Evolutionary conservation across 2,329 filamentous ascomycete species (phyloP).

Genomic region (Apiospora saccharicola): DNA sequence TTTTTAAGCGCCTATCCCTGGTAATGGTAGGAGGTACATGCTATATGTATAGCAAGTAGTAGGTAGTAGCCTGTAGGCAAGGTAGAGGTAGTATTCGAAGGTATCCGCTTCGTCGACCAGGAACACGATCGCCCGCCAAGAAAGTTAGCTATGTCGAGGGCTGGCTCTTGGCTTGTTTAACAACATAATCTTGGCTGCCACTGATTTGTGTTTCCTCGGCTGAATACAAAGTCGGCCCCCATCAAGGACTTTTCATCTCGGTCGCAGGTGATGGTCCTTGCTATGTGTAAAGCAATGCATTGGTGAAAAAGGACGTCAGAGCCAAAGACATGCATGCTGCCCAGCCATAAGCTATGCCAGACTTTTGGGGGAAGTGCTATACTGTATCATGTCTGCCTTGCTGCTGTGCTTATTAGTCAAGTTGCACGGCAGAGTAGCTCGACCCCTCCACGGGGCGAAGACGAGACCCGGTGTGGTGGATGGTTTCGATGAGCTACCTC

Average conservation of each 20-base stretch:
- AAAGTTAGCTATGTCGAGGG: slow-evolving; percentile 19
- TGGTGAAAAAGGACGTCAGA: not conserved
- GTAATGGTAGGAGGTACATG: not conserved
- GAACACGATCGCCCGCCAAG: slow-evolving; percentile 22
- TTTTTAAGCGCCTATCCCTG: slow-evolving; percentile 19
- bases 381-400: not conserved
- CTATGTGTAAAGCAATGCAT: not conserved
- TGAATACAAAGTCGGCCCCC: not conserved
- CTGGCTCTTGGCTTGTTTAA: slow-evolving; percentile 21
- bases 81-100: not conserved
- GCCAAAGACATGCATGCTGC: not conserved
- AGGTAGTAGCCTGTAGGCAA: not conserved
- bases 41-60: not conserved
- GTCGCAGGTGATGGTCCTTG: slow-evolving; percentile 8
- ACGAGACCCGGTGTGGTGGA: slow-evolving; percentile 7
- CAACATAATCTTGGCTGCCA: slow-evolving; percentile 17
- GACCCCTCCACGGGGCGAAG: not conserved
- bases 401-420: slow-evolving; percentile 6
- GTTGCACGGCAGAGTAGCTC: not conserved
- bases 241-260: slow-evolving; percentile 5
- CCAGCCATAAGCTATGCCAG: not conserved
- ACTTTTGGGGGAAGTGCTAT: not conserved
- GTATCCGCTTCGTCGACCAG: slow-evolving; percentile 16
- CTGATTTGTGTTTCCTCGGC: slow-evolving; percentile 13
- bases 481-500: not conserved